Base-by-base conservation (phyloP, 2,329 filamentous ascomycete genomes). In the Cercospora berteroae region DNA sequence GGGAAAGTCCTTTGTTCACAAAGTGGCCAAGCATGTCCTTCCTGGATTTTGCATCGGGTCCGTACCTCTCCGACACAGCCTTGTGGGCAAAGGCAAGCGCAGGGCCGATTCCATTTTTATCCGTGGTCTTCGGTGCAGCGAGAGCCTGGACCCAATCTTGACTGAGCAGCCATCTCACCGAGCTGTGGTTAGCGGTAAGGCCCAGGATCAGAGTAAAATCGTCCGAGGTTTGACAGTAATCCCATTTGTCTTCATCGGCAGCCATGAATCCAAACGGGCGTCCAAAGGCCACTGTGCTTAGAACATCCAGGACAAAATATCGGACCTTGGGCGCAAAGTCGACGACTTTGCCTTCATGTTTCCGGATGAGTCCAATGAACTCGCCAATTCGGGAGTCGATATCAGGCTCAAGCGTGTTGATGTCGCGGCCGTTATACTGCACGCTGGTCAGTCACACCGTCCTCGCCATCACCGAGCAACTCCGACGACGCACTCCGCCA, bases 391-490 rank as follows among this genome's bases (percentile, higher is more conserved):
- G 80, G 5, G 76, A 68, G 66, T 88, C 83, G 27, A 88, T 81
- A 4, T 82, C 80, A 0, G 74, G 70, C 67, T 88, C 85, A 2
- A 87, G 74, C 0, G 79, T 78, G 1, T 80, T 77, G 39, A 87
- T 87, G 60, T 87, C 86, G 63, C 84, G 82, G 2, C 85, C 85
- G 2, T 85, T 83, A 71, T 87, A 88, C 84, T 84, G 64, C 48
- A 56, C 52, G 33, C 29, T 25, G 18, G 62, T 68, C 58, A 69
- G 67, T 63, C 33, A 63, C 61, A 67, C 13, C 33, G 61, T 58
- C 8, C 27, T 25, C 58, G 56, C 39, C 18, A 61, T 27, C n/a
- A 16, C 70, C 4, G 69, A 65, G 16, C 0, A 29, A 27, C 2
- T n/a, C 16, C 60, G 50, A 63, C 33, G 25, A 52, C 79, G 67